These are phyloP conservation scores for Dothistroma septosporum DNA, from an alignment of 2,329 filamentous ascomycete genomes.

Conservation along the genomic window DNA sequence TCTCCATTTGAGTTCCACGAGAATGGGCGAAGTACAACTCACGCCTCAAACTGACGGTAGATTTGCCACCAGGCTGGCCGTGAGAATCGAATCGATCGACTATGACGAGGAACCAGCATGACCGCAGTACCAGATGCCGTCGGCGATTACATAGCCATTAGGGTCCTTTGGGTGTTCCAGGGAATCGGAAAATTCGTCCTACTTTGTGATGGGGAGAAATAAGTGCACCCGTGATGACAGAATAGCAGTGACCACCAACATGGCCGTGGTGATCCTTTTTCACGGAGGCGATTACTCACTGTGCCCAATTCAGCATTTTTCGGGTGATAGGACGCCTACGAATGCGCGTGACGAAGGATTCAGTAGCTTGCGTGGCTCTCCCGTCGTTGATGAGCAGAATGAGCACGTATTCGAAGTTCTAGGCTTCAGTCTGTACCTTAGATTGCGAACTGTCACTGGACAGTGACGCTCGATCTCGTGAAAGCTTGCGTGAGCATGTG, in stretches of 20 bases:
- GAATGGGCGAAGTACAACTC: no score
- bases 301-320: neutral
- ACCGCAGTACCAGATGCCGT: neutral
- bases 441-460: neutral
- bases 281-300: neutral
- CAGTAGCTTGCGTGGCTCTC: neutral
- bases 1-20: no score
- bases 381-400: neutral
- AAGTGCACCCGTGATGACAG: neutral
- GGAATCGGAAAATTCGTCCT: neutral
- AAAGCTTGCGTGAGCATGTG: slow-evolving; percentile 2
- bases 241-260: neutral
- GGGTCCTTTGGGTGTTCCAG: neutral
- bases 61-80: neutral
- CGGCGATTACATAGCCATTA: neutral
- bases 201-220: neutral
- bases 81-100: neutral
- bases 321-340: neutral
- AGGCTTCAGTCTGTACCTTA: neutral
- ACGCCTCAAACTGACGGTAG: no score
- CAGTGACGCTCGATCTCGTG: neutral
- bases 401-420: neutral
- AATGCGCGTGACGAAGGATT: neutral
- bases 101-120: neutral
- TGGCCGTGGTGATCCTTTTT: neutral